Percentiles rank a stretch among this genome's conserved stretches.
These are phyloP conservation scores for Urostyla sp. DNA, from an alignment of 73 alveolate genomes.

Conservation along the genomic window DNA sequence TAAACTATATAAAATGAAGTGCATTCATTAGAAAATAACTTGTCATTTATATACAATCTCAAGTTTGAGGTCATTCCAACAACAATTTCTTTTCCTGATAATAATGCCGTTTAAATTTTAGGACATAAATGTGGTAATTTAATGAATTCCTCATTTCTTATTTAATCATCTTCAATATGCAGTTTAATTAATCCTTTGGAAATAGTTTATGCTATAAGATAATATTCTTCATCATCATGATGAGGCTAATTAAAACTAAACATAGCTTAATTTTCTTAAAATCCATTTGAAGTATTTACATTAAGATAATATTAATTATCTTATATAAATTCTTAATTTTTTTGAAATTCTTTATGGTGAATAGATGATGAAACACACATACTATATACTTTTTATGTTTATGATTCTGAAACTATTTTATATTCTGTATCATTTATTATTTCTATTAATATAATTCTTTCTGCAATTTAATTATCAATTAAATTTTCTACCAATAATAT, in stretches of 20 bases:
- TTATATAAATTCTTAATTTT: slow-evolving; percentile 11
- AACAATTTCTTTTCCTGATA: slow-evolving; percentile 69
- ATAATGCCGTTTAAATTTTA: slow-evolving; percentile 41
- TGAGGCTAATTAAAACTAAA: slow-evolving; percentile 14
- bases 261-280: slow-evolving; percentile 6
- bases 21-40: slow-evolving; percentile 82
- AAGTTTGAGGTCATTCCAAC: slow-evolving; percentile 80
- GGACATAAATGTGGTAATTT: slow-evolving; percentile 52
- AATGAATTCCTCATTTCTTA: slow-evolving; percentile 41
- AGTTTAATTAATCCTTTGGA: slow-evolving; percentile 41
- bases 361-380: slow-evolving; percentile 5
- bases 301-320: slow-evolving; percentile 25
- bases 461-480: not conserved
- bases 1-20: slow-evolving; percentile 83
- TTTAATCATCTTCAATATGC: slow-evolving; percentile 21
- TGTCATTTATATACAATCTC: slow-evolving; percentile 83
- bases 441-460: slow-evolving; percentile 2
- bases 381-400: slow-evolving; percentile 19
- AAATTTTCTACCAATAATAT: slow-evolving; percentile 16
- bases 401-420: not conserved
- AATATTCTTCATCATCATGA: slow-evolving; percentile 6
- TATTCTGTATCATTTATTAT: not conserved
- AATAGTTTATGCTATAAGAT: slow-evolving; percentile 6
- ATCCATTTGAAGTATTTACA: slow-evolving; percentile 1
- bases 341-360: slow-evolving; percentile 5